These are phyloP conservation scores for Nidularia pulvinata DNA, from an alignment of 768 basidiomycete genomes.

Conservation along the genomic window DNA sequence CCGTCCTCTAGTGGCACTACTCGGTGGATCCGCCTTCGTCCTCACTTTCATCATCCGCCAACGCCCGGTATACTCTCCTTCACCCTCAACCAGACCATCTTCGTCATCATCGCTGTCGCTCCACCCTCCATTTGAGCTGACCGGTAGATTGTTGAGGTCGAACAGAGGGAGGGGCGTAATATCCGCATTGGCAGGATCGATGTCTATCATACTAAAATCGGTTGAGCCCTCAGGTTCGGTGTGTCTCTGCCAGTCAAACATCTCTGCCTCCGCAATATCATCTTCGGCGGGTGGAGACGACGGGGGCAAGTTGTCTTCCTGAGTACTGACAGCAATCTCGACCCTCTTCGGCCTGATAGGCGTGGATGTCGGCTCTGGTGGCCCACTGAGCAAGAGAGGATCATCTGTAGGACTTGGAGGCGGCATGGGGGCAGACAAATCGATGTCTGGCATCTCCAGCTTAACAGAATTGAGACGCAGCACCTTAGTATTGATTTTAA, in stretches of 20 bases:
- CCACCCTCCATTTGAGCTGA: constrained; percentile 21
- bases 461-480: constrained; percentile 38
- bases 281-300: constrained; percentile 13
- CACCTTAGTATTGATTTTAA: constrained; percentile 9
- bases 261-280: background rate
- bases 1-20: constrained; percentile 46
- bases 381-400: constrained; percentile 61
- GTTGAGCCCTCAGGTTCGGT: constrained; percentile 10
- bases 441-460: constrained; percentile 65
- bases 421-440: constrained; percentile 56
- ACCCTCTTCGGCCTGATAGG: constrained; percentile 8
- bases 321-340: background rate
- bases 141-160: constrained; percentile 21
- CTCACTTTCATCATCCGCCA: constrained; percentile 56
- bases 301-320: constrained; percentile 6
- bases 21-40: constrained; percentile 68
- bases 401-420: constrained; percentile 80
- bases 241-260: constrained; percentile 17
- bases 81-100: constrained; percentile 28
- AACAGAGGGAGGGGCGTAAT: constrained; percentile 24
- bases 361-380: constrained; percentile 24
- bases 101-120: constrained; percentile 30
- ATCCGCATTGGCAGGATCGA: constrained; percentile 21
- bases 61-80: constrained; percentile 69
- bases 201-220: constrained; percentile 25